A percentile compares a stretch with the other conserved stretches of the same genome.
These are phyloP conservation scores for Aspergillus fumigatiaffinis DNA, from an alignment of 2,329 filamentous ascomycete species.

Conservation along the genomic window DNA sequence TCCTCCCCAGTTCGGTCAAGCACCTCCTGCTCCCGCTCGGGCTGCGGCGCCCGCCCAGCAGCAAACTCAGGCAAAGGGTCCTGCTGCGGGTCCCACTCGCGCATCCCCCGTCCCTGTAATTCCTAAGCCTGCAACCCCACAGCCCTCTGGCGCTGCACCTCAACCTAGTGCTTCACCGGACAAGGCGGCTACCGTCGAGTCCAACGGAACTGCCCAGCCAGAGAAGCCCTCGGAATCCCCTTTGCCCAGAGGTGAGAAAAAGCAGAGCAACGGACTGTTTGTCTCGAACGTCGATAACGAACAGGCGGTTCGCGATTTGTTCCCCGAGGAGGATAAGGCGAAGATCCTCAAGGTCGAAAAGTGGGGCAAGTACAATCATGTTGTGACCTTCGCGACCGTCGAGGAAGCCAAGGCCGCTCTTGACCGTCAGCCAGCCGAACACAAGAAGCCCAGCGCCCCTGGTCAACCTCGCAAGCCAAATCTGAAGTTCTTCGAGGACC, in stretches of 20 bases:
- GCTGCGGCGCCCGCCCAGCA: slow-evolving; percentile 22
- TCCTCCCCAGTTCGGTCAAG: slow-evolving; percentile 41
- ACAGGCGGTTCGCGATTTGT: slow-evolving; percentile 76
- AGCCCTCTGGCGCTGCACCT: slow-evolving; percentile 35
- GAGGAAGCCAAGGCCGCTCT: slow-evolving; percentile 81
- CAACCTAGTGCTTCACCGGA: slow-evolving; percentile 43
- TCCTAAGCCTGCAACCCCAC: slow-evolving; percentile 38
- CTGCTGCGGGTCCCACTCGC: slow-evolving; percentile 26
- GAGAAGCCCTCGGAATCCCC: slow-evolving; percentile 43
- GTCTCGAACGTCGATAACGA: slow-evolving; percentile 81
- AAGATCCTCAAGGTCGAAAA: slow-evolving; percentile 74
- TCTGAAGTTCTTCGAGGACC: slow-evolving; percentile 77
- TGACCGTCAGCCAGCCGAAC: slow-evolving; percentile 67
- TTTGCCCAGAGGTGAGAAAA: slow-evolving; percentile 56
- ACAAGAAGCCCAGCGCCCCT: slow-evolving; percentile 64
- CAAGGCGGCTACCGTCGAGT: slow-evolving; percentile 49
- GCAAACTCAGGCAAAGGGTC: slow-evolving; percentile 27
- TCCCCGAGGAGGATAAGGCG: slow-evolving; percentile 73
- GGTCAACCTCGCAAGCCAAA: slow-evolving; percentile 75
- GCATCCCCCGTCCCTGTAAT: slow-evolving; percentile 41
- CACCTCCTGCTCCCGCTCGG: slow-evolving; percentile 29
- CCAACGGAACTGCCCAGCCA: slow-evolving; percentile 50
- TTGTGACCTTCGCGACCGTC: slow-evolving; percentile 75
- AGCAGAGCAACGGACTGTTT: slow-evolving; percentile 80
- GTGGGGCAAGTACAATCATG: slow-evolving; percentile 67